Evolutionary conservation across 768 basidiomycete genomes (phyloP).

Genomic region (Hirschioporus abietinus): DNA sequence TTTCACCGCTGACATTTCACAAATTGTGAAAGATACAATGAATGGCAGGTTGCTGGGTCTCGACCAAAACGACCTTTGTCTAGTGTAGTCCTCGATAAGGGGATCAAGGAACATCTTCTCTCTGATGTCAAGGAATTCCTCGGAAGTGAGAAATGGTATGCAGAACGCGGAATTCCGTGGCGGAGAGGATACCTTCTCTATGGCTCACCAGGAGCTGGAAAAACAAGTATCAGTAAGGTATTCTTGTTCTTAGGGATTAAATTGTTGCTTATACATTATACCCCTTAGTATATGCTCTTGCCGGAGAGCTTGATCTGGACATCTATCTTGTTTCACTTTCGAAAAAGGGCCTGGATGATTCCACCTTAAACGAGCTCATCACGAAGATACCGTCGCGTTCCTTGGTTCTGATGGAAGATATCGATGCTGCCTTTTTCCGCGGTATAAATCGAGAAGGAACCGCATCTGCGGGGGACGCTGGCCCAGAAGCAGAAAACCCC

Average conservation of each 20-base stretch:
- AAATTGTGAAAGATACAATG: conserved; percentile 21
- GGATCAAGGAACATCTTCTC: conserved; percentile 57
- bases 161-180: conserved; percentile 74
- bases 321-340: conserved; percentile 72
- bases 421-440: conserved; percentile 68
- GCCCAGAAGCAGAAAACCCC: neutral
- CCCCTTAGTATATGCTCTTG: conserved; percentile 52
- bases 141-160: conserved; percentile 64
- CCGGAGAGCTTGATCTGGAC: conserved; percentile 71
- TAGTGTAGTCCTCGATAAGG: conserved; percentile 69
- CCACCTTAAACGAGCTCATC: conserved; percentile 50
- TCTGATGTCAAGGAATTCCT: conserved; percentile 71
- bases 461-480: neutral
- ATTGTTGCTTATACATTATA: neutral
- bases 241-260: neutral
- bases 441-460: conserved; percentile 30
- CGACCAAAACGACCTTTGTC: conserved; percentile 60
- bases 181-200: conserved; percentile 75
- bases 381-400: conserved; percentile 61
- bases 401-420: conserved; percentile 80
- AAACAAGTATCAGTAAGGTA: conserved; percentile 54
- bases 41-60: conserved; percentile 51
- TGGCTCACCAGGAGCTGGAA: conserved; percentile 74
- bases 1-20: neutral
- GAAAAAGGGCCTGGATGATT: conserved; percentile 57